Evolutionary conservation across 345 rosid species (phyloP), one percentile per base, ranked within the genome.

Genomic region (Eucalyptus curtisii): DNA sequence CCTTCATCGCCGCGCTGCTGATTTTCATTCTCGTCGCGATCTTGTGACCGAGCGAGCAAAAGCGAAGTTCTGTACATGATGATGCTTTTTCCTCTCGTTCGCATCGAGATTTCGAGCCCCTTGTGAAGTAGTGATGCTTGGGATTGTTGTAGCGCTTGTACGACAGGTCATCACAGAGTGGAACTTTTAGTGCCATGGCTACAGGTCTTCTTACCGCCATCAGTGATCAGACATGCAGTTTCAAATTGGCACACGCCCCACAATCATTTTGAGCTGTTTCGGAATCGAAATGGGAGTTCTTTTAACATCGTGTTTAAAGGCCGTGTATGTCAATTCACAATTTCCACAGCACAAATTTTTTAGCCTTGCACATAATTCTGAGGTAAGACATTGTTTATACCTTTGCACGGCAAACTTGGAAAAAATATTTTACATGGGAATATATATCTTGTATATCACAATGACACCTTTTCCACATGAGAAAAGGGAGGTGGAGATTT

Each of bases 1-100:
- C 98, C 27, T 95, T 93, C 90, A 92, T 97, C 68, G 99, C 98
- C 66, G 97, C 99, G 8, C 90, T 96, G 1, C 97, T 96, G 87
- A 47, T 96, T 90, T 93, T 96, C 94, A 96, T 96, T 68, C 96
- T 96, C 89, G 93, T 97, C 84, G 92, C 99, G 33, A 98, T 96
- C 57, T 96, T 97, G 88, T 95, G 90, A 90, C 16, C 37, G 57
- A 52, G 57, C 57, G 57, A 52, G 57, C 24, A 52, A 52, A 52
- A 52, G 57, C 24, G 57, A 52, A 52, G 57, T 8, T 52, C 10
- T 52, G 57, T n/a, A 24, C 19, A 22, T 31, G 24, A 80, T 37
- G 17, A 24, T 55, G 12, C 30, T 24, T 80, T 80, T 37, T 19
- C 30, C 47, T 37, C 49, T 81, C 8, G 49, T 42, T 22, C 45